Evolutionary conservation across 345 rosid species (phyloP), one percentile per base, ranked within the genome.

Genomic region (Corchorus olitorius): DNA sequence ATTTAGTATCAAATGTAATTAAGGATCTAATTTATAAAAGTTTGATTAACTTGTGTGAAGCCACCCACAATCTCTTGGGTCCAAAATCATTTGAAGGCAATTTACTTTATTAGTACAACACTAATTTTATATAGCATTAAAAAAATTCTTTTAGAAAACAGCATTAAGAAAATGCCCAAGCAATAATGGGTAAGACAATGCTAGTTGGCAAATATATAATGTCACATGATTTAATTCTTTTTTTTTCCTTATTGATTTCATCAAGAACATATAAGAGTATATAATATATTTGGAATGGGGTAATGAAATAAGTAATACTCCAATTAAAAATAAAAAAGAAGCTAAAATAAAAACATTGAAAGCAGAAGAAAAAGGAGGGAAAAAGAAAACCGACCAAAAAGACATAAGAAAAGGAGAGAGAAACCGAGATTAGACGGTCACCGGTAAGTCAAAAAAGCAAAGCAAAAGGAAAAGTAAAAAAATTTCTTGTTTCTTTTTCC

Each of bases 381-480:
- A 1, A 50, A 13, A 14, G 41, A 27, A 14, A 69, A 53, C 56
- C 56, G 56, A 27, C 73, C 60, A 48, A 48, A 69, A 50, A 49
- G 73, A 69, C 34, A 33, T 27, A 27, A 59, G 4, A 11, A 59
- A 58, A 58, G 9, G 3, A 2, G 17, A 14, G 37, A 50, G 73
- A 52, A 70, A 70, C 54, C 61, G 16, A 53, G 37, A 16, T 33
- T 52, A 34, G 60, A 39, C 48, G 33, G 74, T 70, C 60, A 52
- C 61, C 74, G 27, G 74, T 34, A n/a, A 35, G 61, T 52, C 43
- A 52, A 70, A 70, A 69, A 65, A 33, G 12, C 45, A 63, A 49
- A 41, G 15, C 11, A 54, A 49, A 49, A 49, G 58, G 10, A 50
- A 74, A 49, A 66, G 43, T n/a, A 46, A 22, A 41, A n/a, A 43